Conservation (phyloP, 345 rosid genomes). For the Microcos paniculata region DNA sequence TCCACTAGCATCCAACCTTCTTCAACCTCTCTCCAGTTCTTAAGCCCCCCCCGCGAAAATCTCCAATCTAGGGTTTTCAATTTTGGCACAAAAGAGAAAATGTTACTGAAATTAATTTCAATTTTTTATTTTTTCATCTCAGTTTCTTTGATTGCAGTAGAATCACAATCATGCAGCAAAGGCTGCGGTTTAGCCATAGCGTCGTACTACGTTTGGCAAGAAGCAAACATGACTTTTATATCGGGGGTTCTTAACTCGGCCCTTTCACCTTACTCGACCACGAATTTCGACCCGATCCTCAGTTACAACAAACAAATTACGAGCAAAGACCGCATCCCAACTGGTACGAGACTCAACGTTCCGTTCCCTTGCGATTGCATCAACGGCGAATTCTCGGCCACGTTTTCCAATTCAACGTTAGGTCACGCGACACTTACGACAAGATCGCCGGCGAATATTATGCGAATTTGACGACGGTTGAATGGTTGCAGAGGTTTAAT, state of each 20-base stretch:
- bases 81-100: background rate
- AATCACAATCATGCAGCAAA: constrained; percentile 39
- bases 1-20: background rate
- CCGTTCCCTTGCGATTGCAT: constrained; percentile 68
- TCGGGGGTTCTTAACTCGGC: constrained; percentile 30
- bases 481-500: constrained; percentile 35
- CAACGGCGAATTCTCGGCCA: constrained; percentile 40
- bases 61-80: background rate
- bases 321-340: constrained; percentile 31
- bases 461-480: constrained; percentile 43
- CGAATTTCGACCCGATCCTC: constrained; percentile 18
- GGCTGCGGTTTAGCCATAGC: constrained; percentile 54
- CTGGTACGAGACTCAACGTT: constrained; percentile 32
- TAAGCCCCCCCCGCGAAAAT: background rate
- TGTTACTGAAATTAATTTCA: constrained; percentile 21
- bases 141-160: constrained; percentile 21
- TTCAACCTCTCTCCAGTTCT: background rate
- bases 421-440: constrained; percentile 32
- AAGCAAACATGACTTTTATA: constrained; percentile 42
- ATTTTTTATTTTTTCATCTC: constrained; percentile 12
- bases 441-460: constrained; percentile 28
- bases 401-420: constrained; percentile 33
- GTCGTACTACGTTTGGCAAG: constrained; percentile 57
- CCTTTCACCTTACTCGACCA: background rate
- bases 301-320: constrained; percentile 32